Percentiles rank a stretch among this genome's conserved stretches.
These are phyloP conservation scores for Heterobasidion parviporum DNA, from an alignment of 1,284 basidiomycete species.

Conservation along the genomic window DNA sequence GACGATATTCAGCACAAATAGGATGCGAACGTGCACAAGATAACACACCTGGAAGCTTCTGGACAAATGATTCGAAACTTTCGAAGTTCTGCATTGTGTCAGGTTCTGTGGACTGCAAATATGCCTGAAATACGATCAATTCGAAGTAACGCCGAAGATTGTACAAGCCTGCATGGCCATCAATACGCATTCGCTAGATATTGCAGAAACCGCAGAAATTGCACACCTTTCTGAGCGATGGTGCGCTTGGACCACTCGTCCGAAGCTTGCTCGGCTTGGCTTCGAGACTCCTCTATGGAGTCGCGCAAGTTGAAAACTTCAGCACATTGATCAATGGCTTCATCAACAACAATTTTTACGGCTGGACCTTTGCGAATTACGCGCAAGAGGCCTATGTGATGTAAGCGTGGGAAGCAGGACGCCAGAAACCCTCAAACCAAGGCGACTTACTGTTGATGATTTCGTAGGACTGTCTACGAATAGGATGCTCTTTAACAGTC, in stretches of 20 bases:
- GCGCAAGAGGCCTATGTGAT: constrained; percentile 69
- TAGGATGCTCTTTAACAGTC: constrained; percentile 19
- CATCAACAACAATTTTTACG: constrained; percentile 86
- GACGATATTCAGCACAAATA: background rate
- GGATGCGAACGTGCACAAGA: constrained; percentile 8
- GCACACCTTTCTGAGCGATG: constrained; percentile 63
- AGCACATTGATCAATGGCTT: constrained; percentile 85
- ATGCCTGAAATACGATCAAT: constrained; percentile 91
- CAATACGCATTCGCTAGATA: constrained; percentile 1
- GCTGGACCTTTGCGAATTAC: constrained; percentile 87
- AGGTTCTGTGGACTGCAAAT: constrained; percentile 79
- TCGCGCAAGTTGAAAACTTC: constrained; percentile 84
- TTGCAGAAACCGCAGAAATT: background rate
- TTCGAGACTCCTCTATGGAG: constrained; percentile 78
- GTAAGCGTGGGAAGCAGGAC: background rate
- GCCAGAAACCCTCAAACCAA: background rate
- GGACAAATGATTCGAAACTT: constrained; percentile 75
- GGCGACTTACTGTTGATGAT: constrained; percentile 65
- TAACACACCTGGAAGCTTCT: constrained; percentile 63
- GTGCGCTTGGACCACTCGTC: constrained; percentile 63
- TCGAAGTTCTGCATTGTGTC: constrained; percentile 76
- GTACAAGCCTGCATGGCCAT: constrained; percentile 53
- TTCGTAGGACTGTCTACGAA: constrained; percentile 59
- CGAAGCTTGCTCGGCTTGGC: constrained; percentile 67
- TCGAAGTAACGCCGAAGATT: constrained; percentile 85